A percentile compares a stretch with the other conserved stretches of the same genome.
phyloP scores from a whole-genome alignment of 2,329 filamentous ascomycete genomes.

The Microcera coccophila region DNA sequence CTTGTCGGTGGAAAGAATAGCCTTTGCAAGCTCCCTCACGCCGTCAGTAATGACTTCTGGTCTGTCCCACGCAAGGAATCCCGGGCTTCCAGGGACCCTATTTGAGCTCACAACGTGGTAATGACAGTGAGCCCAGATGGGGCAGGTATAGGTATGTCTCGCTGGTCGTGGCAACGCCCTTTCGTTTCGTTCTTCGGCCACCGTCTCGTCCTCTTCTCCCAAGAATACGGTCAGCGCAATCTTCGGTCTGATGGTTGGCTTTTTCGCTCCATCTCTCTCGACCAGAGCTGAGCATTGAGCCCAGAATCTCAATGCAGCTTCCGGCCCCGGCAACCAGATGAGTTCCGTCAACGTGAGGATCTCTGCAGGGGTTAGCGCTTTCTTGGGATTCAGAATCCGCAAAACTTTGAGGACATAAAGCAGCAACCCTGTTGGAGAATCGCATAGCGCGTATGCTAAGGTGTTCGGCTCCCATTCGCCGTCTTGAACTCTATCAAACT shows the following conservation, averaged over 20 bases:
- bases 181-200: constrained; percentile 11
- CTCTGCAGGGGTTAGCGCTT: constrained; percentile 46
- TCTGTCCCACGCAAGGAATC: constrained; percentile 47
- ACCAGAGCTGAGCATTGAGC: constrained; percentile 40
- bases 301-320: constrained; percentile 57
- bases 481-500: constrained; percentile 29
- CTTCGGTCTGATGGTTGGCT: constrained; percentile 31
- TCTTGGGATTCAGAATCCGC: constrained; percentile 37
- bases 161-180: constrained; percentile 21
- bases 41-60: constrained; percentile 45
- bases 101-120: constrained; percentile 43
- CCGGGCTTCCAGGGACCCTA: constrained; percentile 38
- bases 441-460: constrained; percentile 57
- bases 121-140: constrained; percentile 44
- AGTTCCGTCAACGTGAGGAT: constrained; percentile 59
- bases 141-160: constrained; percentile 39
- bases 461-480: constrained; percentile 48
- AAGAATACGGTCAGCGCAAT: constrained; percentile 48
- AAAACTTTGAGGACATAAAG: constrained; percentile 51
- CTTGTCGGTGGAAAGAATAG: constrained; percentile 36
- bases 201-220: constrained; percentile 26
- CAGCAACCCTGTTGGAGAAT: constrained; percentile 57
- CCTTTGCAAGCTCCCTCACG: constrained; percentile 38
- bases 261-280: constrained; percentile 26
- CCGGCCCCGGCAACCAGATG: constrained; percentile 64